Conservation (phyloP, 2,329 filamentous ascomycete species). For the Capronia americana region DNA sequence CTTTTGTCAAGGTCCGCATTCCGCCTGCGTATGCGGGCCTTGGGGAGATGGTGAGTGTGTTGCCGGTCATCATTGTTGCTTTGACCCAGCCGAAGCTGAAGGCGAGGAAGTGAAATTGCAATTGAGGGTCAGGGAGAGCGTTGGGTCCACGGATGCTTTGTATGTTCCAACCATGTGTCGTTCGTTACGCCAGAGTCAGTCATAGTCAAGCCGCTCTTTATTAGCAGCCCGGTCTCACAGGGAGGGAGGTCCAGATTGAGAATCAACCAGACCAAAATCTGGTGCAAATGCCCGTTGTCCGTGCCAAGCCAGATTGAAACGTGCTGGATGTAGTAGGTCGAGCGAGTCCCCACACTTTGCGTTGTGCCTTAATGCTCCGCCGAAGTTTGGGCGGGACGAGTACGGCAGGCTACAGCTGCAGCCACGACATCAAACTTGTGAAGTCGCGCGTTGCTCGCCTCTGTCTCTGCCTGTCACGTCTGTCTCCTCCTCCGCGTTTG, state of each 20-base stretch:
- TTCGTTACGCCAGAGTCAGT: background rate
- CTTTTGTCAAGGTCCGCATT: conserved; percentile 65
- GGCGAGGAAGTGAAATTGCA: conserved; percentile 17
- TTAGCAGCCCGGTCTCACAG: background rate
- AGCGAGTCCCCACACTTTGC: no score
- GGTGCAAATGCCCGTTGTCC: background rate
- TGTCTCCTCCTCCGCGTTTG: background rate
- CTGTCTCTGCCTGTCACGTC: background rate
- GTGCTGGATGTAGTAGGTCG: no score
- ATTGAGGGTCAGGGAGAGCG: background rate
- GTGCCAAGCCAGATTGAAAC: conserved; percentile 16
- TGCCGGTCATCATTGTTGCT: conserved; percentile 70
- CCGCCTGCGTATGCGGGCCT: conserved; percentile 70
- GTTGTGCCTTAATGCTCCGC: background rate
- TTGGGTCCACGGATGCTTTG: background rate
- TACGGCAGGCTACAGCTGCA: background rate
- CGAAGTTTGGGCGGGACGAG: background rate
- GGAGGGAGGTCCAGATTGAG: background rate
- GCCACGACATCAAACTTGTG: background rate
- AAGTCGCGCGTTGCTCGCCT: background rate
- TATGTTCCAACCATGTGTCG: background rate
- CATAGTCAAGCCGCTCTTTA: background rate
- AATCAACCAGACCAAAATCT: background rate
- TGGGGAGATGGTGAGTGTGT: conserved; percentile 75
- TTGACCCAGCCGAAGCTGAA: conserved; percentile 48